Evolutionary conservation across 768 basidiomycete species (phyloP).

Genomic region (Daedaleopsis sinensis): DNA sequence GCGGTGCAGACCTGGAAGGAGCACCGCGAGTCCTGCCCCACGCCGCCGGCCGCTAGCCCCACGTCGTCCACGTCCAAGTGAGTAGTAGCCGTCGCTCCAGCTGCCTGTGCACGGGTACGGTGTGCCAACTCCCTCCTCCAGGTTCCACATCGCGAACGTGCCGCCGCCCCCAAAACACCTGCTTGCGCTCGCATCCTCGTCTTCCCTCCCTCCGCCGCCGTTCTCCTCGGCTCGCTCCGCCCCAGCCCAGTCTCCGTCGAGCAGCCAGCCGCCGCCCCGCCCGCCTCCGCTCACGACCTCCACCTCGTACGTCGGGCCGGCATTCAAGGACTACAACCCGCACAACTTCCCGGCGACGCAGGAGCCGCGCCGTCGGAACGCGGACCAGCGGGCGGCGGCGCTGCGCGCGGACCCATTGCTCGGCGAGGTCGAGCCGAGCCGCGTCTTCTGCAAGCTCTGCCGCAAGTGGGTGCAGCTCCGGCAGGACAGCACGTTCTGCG

Average conservation of each 20-base stretch:
- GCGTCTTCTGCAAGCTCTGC: conserved; percentile 74
- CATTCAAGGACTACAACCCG: conserved; percentile 63
- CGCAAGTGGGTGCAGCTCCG: conserved; percentile 83
- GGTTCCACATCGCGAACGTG: conserved; percentile 30
- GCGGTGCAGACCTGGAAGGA: conserved; percentile 69
- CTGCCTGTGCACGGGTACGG: neutral
- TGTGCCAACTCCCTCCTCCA: conserved; percentile 2
- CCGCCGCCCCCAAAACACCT: conserved; percentile 39
- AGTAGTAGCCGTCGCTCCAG: neutral
- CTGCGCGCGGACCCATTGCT: conserved; percentile 68
- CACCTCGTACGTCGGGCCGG: conserved; percentile 24
- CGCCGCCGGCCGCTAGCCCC: conserved; percentile 26
- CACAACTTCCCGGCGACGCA: conserved; percentile 54
- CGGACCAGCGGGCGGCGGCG: conserved; percentile 76
- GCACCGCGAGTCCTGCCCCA: conserved; percentile 61
- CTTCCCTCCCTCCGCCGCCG: conserved; percentile 26
- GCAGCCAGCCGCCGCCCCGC: neutral
- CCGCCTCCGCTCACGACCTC: conserved; percentile 7
- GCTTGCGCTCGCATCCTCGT: conserved; percentile 35
- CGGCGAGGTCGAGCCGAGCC: conserved; percentile 64
- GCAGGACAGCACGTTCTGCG: conserved; percentile 78
- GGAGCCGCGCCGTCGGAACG: conserved; percentile 73
- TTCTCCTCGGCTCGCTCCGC: conserved; percentile 12
- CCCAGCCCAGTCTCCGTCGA: conserved; percentile 10
- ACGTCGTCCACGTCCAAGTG: conserved; percentile 18